These are phyloP conservation scores for Geotrichum candidum DNA, from an alignment of 1,139 yeast species.

Conservation along the genomic window DNA sequence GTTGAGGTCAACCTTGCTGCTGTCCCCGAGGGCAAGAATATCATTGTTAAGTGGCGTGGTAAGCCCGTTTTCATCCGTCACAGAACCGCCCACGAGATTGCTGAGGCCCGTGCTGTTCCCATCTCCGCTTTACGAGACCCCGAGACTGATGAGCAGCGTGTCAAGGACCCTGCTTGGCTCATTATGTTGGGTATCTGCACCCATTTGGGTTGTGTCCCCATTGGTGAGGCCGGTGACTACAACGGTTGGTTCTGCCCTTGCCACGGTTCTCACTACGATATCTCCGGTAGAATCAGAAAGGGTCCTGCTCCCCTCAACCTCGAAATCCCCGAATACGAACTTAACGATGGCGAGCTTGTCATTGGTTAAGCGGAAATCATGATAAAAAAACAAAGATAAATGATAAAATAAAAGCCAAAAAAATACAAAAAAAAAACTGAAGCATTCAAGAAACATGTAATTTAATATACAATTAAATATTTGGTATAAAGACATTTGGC, in stretches of 20 bases:
- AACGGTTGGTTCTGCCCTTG: slow-evolving; percentile 99
- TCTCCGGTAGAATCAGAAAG: slow-evolving; percentile 98
- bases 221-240: slow-evolving; percentile 98
- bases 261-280: slow-evolving; percentile 99
- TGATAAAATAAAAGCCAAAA: background rate
- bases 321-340: slow-evolving; percentile 90
- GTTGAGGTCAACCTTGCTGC: slow-evolving; percentile 93
- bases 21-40: slow-evolving; percentile 97
- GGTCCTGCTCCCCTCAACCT: slow-evolving; percentile 99
- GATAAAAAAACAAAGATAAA: background rate
- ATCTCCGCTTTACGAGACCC: slow-evolving; percentile 83
- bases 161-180: slow-evolving; percentile 95
- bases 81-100: slow-evolving; percentile 89
- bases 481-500: background rate
- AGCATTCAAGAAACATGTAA: background rate
- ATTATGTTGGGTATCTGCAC: slow-evolving; percentile 99
- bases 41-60: slow-evolving; percentile 99
- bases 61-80: slow-evolving; percentile 99
- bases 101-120: slow-evolving; percentile 85
- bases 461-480: background rate
- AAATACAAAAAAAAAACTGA: background rate
- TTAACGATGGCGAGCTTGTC: slow-evolving; percentile 69
- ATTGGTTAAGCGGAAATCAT: slow-evolving; percentile 53
- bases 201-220: slow-evolving; percentile 99
- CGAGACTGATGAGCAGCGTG: slow-evolving; percentile 88